phyloP scores from a whole-genome alignment of 1,139 yeast species.

The Pichia sp. region DNA sequence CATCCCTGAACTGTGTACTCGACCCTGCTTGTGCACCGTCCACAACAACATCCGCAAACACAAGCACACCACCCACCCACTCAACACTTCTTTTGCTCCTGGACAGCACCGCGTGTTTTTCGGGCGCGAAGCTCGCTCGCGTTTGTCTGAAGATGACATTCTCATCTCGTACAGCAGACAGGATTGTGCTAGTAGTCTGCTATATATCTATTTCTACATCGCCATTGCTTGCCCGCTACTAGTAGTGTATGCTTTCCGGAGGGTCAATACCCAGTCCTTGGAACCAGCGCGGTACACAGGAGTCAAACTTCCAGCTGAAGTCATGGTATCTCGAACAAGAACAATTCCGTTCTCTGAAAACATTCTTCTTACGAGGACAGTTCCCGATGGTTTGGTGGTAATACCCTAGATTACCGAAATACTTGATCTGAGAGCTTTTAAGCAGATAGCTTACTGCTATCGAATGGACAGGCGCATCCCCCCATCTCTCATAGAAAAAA shows the following conservation, averaged over 20 bases:
- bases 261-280: slow-evolving; percentile 7
- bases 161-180: no score
- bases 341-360: slow-evolving; percentile 19
- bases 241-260: slow-evolving; percentile 7
- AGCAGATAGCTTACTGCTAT: slow-evolving; percentile 71
- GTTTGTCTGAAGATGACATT: no score
- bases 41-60: no score
- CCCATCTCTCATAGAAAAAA: slow-evolving; percentile 93
- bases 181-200: no score
- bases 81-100: no score
- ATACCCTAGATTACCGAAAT: slow-evolving; percentile 78
- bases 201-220: no score
- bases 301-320: slow-evolving; percentile 24
- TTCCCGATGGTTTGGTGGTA: slow-evolving; percentile 73
- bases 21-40: no score
- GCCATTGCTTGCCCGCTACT: no score
- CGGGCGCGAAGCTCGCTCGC: no score
- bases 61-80: no score
- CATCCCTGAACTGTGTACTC: neutral
- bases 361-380: slow-evolving; percentile 48
- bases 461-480: slow-evolving; percentile 90
- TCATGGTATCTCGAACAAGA: slow-evolving; percentile 19
- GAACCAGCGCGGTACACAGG: slow-evolving; percentile 27
- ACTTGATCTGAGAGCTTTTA: slow-evolving; percentile 54
- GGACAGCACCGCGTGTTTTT: no score